Evolutionary conservation across 164 flowering plant genomes (phyloP).

Genomic region (Buxus sempervirens): DNA sequence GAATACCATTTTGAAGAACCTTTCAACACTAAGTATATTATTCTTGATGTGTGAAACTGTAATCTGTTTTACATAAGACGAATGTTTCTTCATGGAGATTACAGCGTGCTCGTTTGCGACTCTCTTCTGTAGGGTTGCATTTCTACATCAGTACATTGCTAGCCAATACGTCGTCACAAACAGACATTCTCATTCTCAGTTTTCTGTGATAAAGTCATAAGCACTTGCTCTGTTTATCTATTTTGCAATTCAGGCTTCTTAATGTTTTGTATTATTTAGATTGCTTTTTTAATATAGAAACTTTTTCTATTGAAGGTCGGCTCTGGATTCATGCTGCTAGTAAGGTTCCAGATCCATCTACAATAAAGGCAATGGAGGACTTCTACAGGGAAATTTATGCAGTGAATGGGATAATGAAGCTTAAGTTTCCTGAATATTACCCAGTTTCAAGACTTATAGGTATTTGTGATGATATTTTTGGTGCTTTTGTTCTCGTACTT

Average conservation of each 20-base stretch:
- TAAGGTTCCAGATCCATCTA: constrained; percentile 77
- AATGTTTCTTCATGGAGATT: too few relatives aligned
- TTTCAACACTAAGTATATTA: too few relatives aligned
- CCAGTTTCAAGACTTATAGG: constrained; percentile 89
- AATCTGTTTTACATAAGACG: too few relatives aligned
- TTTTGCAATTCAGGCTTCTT: neutral
- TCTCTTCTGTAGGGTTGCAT: too few relatives aligned
- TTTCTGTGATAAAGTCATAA: too few relatives aligned
- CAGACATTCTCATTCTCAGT: too few relatives aligned
- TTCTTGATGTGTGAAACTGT: too few relatives aligned
- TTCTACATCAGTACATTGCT: too few relatives aligned
- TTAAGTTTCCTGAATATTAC: constrained; percentile 86
- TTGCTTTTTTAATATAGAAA: constrained; percentile 8
- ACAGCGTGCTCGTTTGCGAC: too few relatives aligned
- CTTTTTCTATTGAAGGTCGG: constrained; percentile 52
- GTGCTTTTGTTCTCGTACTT: neutral
- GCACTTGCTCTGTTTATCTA: neutral
- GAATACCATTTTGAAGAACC: too few relatives aligned
- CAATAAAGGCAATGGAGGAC: constrained; percentile 92
- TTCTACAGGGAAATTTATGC: constrained; percentile 88
- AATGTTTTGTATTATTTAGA: neutral
- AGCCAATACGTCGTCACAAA: too few relatives aligned
- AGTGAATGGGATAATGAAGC: constrained; percentile 71
- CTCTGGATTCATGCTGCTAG: constrained; percentile 99
- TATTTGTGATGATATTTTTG: constrained; percentile 14